Evolutionary conservation across 1,139 yeast species (phyloP), one percentile per base, ranked within the genome.

Genomic region (Debaryomycetaceae sp.): DNA sequence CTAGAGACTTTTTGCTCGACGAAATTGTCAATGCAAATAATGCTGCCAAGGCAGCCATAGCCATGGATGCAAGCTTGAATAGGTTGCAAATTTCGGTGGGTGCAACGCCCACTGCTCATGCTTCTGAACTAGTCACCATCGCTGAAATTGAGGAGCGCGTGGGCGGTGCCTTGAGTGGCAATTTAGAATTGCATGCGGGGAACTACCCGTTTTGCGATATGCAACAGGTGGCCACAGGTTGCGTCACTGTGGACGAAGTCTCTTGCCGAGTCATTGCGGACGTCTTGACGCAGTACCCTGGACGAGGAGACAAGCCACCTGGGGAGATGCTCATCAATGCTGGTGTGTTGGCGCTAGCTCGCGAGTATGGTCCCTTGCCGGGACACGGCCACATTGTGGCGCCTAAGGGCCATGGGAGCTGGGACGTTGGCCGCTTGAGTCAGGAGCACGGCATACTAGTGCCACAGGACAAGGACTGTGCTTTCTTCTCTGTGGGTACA

Each of bases 81-180:
- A 39, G 48, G 12, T 55, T 71, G 34, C 63, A 54, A 21, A 56
- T 73, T 22, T 76, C 82, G 1, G 84, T 82, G 10, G 94, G 94
- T 10, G 88, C 93, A 1, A 82, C 94, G 0, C 93, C 93, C 27
- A 83, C 93, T 0, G 78, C 84, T 2, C 86, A 80, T 44, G 75
- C 85, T 0, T 63, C 83, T 2, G 65, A 61, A 28, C 25, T 41
- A 11, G 41, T 58, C 20, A 46, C 55, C 1, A 14, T 26, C 4
- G 43, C 35, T 15, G 62, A 53, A 27, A 38, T 55, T 27, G 42
- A 34, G 27, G 21, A 35, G 0, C 30, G 37, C n/a, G 32, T 61
- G 5, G 56, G 57, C 4, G 51, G 45, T 4, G 38, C 48, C n/a
- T 45, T 75, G 23, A 44, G 53, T 16, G 82, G 79, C 3, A 51